Percentiles rank a stretch among this genome's conserved stretches.
These are phyloP conservation scores for Clavispora fructus DNA, from an alignment of 805 yeast genomes.

Conservation along the genomic window DNA sequence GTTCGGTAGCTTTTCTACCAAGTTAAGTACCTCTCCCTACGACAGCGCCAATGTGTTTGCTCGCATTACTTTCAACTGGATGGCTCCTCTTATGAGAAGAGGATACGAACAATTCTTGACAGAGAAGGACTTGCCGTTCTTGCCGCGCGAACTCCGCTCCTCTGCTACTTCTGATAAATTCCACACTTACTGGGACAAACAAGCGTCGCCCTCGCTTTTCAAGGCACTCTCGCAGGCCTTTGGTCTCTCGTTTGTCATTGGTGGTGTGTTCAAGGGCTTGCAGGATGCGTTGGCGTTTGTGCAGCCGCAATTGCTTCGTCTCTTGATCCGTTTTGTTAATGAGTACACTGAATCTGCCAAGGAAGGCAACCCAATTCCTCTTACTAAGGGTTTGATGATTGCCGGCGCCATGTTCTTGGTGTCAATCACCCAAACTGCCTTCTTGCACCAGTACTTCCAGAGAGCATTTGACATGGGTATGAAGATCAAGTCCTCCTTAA, in stretches of 20 bases:
- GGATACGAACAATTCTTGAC: constrained; percentile 60
- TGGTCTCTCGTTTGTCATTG: constrained; percentile 65
- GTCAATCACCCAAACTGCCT: constrained; percentile 72
- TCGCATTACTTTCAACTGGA: constrained; percentile 80
- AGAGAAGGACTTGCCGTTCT: constrained; percentile 68
- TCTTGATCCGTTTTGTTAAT: constrained; percentile 35
- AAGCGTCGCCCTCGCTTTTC: constrained; percentile 50
- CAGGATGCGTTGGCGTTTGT: constrained; percentile 67
- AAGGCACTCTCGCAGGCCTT: constrained; percentile 64
- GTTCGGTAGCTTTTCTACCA: constrained; percentile 1
- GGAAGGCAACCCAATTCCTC: constrained; percentile 47
- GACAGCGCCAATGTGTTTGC: constrained; percentile 55
- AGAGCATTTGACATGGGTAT: constrained; percentile 72
- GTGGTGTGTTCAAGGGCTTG: constrained; percentile 63
- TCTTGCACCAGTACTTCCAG: constrained; percentile 75
- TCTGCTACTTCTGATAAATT: constrained; percentile 45
- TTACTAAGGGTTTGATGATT: constrained; percentile 71
- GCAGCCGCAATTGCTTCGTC: constrained; percentile 16
- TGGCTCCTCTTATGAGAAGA: constrained; percentile 74
- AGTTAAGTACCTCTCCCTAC: constrained; percentile 11
- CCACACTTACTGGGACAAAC: constrained; percentile 54
- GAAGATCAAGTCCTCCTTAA: constrained; percentile 65
- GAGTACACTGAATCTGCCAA: constrained; percentile 34
- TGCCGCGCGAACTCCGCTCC: constrained; percentile 66
- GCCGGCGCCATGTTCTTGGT: constrained; percentile 70